Evolutionary conservation across 2,329 filamentous ascomycete genomes (phyloP), one percentile per base, ranked within the genome.

Genomic region (Zarea fungicola): DNA sequence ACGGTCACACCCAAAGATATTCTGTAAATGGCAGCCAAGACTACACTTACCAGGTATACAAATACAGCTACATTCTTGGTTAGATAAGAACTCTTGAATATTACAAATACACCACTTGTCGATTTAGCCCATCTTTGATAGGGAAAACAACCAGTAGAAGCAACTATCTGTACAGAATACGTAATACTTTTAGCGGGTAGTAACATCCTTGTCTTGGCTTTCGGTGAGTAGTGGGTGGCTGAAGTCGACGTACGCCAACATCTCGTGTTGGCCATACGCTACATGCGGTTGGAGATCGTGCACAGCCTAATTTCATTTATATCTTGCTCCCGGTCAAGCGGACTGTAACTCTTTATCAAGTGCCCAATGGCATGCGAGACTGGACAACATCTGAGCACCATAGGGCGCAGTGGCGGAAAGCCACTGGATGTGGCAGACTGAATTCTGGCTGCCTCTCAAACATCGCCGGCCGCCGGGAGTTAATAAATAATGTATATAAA

Each of bases 1-100:
- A 59, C 66, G 5, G 70, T 73, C 3, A 64, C 56, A 53, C 69
- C 70, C 0, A 54, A 61, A 2, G 65, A 73, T 1, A 65, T 73
- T n/a, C 59, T 62, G 50, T 65, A 60, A 54, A 44, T n/a, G 13
- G 41, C 22, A 21, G 34, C 26, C 32, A 39, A 39, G 32, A 32
- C 21, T 4, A 22, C 14, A 9, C 14, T 6, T 7, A 23, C 8
- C 9, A 39, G 16, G n/a, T n/a, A n/a, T n/a, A n/a, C 14, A 19
- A 13, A 21, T 34, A 13, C 19, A 35, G 18, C 29, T 13, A 18
- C n/a, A 18, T n/a, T 25, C 6, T 18, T 23, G 21, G 28, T 13
- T 31, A 44, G 19, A 6, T n/a, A 18, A n/a, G n/a, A n/a, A n/a
- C n/a, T n/a, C n/a, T n/a, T n/a, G n/a, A n/a, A n/a, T n/a, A n/a